Conservation (phyloP, 169 alveolate species). For the Plasmodium berghei region DNA sequence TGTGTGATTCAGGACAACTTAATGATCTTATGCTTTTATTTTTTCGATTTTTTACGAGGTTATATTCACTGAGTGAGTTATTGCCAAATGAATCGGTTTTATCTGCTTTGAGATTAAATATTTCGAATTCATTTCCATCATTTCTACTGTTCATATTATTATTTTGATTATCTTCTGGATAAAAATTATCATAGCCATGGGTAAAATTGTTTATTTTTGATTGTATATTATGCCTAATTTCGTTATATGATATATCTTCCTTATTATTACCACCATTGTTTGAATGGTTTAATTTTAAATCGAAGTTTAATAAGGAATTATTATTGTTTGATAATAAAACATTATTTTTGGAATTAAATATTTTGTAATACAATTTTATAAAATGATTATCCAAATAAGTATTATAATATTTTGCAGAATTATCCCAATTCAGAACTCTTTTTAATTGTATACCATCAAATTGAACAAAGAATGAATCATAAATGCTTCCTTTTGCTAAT, state of each 20-base stretch:
- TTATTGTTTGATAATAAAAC: not conserved
- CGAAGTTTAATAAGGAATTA: slow-evolving; percentile 4
- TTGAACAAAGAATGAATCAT: slow-evolving; percentile 66
- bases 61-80: slow-evolving; percentile 6
- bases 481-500: slow-evolving; percentile 12
- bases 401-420: slow-evolving; percentile 53
- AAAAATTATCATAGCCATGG: not conserved
- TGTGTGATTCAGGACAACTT: slow-evolving; percentile 34
- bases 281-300: slow-evolving; percentile 16
- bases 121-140: slow-evolving; percentile 54
- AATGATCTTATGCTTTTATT: slow-evolving; percentile 1
- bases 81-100: not conserved
- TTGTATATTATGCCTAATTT: not conserved
- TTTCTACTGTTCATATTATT: not conserved
- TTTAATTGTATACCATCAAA: slow-evolving; percentile 63
- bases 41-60: slow-evolving; percentile 2
- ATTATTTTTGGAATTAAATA: slow-evolving; percentile 21
- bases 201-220: not conserved
- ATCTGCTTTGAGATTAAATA: slow-evolving; percentile 16
- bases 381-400: slow-evolving; percentile 45
- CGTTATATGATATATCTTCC: not conserved
- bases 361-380: slow-evolving; percentile 33
- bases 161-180: not conserved
- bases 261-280: not conserved
- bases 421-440: slow-evolving; percentile 47